phyloP scores from a whole-genome alignment of 257 asterid species.

The Buddleja alternifolia region DNA sequence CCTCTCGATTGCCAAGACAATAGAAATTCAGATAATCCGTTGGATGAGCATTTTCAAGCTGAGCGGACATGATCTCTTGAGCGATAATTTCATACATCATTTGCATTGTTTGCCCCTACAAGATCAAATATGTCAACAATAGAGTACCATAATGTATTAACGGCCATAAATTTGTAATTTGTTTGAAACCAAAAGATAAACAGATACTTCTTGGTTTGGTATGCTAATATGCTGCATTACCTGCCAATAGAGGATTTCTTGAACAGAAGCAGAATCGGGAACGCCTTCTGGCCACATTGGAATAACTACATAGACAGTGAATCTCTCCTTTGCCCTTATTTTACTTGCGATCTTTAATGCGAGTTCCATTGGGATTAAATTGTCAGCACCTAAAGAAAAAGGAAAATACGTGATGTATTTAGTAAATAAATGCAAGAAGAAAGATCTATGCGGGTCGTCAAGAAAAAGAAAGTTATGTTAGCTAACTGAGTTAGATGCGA shows the following conservation, averaged over 20 bases:
- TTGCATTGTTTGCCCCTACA: conserved; percentile 73
- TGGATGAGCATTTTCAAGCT: conserved; percentile 52
- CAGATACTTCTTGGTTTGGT: too few relatives aligned
- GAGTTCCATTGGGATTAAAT: conserved; percentile 87
- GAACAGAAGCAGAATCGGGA: conserved; percentile 85
- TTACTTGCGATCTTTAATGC: conserved; percentile 87
- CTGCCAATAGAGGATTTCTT: conserved; percentile 97
- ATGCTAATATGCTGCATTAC: conserved; percentile 49
- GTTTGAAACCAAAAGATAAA: too few relatives aligned
- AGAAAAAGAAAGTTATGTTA: not conserved
- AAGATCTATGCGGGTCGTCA: not conserved
- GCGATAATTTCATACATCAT: conserved; percentile 62
- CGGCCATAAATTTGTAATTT: too few relatives aligned
- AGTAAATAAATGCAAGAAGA: conserved; percentile 15
- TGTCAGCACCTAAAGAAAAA: conserved; percentile 76
- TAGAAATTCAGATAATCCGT: conserved; percentile 60
- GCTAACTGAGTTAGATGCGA: not conserved
- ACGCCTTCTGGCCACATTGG: conserved; percentile 99
- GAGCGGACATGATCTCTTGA: conserved; percentile 44
- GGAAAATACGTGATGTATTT: conserved; percentile 12
- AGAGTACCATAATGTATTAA: not conserved
- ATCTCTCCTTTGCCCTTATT: conserved; percentile 78
- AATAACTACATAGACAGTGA: conserved; percentile 75
- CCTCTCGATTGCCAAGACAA: conserved; percentile 68
- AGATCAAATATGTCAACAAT: conserved; percentile 7